These are phyloP conservation scores for Xylariaceae sp. DNA, from an alignment of 2,329 filamentous ascomycete species.

Conservation along the genomic window DNA sequence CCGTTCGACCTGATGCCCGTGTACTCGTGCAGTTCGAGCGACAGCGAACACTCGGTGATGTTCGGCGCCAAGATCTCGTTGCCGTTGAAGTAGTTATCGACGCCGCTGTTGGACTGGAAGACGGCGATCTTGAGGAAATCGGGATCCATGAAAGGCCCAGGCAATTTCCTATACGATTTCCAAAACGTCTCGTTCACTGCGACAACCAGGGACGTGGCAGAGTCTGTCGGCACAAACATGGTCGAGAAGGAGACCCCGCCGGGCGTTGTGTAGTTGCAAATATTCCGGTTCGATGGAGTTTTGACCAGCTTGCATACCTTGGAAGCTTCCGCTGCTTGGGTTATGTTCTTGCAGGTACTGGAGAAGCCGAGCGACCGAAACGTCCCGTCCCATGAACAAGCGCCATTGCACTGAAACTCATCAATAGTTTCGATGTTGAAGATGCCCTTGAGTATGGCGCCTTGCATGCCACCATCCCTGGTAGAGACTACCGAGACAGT, in stretches of 20 bases:
- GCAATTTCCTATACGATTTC: not conserved
- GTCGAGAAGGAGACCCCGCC: slow-evolving; percentile 6
- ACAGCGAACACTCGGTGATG: slow-evolving; percentile 12
- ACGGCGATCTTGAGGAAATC: slow-evolving; percentile 11
- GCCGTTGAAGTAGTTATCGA: slow-evolving; percentile 5
- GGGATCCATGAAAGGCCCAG: not conserved
- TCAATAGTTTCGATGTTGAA: slow-evolving; percentile 10
- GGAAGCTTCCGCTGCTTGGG: slow-evolving; percentile 3
- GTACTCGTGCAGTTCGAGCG: slow-evolving; percentile 11
- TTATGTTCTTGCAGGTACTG: slow-evolving; percentile 11
- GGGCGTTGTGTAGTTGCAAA: slow-evolving; percentile 13
- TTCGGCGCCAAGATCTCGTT: slow-evolving; percentile 3
- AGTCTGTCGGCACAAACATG: slow-evolving; percentile 4
- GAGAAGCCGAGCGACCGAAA: slow-evolving; percentile 12
- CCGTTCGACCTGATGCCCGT: slow-evolving; percentile 8
- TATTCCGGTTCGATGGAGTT: not conserved
- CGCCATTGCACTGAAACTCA: slow-evolving; percentile 11
- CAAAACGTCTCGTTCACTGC: slow-evolving; percentile 8
- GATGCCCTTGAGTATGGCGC: slow-evolving; percentile 12
- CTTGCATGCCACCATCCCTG: slow-evolving; percentile 10
- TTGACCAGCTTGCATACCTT: slow-evolving; percentile 7
- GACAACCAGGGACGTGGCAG: slow-evolving; percentile 10
- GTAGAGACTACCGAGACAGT: slow-evolving; percentile 1
- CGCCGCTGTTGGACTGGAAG: slow-evolving; percentile 7
- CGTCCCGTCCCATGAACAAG: slow-evolving; percentile 10